These are phyloP conservation scores for Stereum hirsutum DNA, from an alignment of 1,284 basidiomycete genomes.

Conservation along the genomic window DNA sequence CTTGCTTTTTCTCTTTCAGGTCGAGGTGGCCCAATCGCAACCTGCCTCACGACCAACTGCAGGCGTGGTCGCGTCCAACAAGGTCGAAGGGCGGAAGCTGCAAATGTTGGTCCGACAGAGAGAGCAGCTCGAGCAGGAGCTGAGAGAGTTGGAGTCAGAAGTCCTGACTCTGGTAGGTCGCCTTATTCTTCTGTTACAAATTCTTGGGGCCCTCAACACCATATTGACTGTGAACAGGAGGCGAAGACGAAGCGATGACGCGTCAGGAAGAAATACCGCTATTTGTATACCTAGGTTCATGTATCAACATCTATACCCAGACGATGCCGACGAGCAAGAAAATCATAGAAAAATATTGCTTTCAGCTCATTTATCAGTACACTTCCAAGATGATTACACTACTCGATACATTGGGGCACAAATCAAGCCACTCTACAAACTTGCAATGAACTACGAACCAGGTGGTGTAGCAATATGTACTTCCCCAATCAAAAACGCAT, in stretches of 20 bases:
- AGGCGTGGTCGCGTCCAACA: slow-evolving; percentile 48
- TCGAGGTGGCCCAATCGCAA: slow-evolving; percentile 41
- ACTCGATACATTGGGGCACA: too few relatives aligned
- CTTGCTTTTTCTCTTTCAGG: too few relatives aligned
- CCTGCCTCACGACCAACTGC: slow-evolving; percentile 29
- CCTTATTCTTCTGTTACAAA: not conserved
- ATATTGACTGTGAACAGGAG: too few relatives aligned
- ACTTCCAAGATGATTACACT: not conserved
- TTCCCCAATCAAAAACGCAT: slow-evolving; percentile 63
- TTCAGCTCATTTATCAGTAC: not conserved
- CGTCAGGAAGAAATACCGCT: too few relatives aligned
- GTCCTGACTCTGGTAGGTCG: slow-evolving; percentile 41
- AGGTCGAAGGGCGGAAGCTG: slow-evolving; percentile 51
- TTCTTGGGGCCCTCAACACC: too few relatives aligned
- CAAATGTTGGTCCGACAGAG: slow-evolving; percentile 56
- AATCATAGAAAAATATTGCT: not conserved
- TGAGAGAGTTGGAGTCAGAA: slow-evolving; percentile 46
- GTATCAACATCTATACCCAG: not conserved
- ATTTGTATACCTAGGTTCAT: not conserved
- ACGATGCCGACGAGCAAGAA: too few relatives aligned
- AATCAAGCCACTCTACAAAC: too few relatives aligned
- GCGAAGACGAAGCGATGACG: slow-evolving; percentile 10
- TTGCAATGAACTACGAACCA: not conserved
- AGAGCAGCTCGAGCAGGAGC: slow-evolving; percentile 49
- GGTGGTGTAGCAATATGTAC: slow-evolving; percentile 29